Conservation (phyloP, 768 basidiomycete species). For the Tricholoma flavovirens region DNA sequence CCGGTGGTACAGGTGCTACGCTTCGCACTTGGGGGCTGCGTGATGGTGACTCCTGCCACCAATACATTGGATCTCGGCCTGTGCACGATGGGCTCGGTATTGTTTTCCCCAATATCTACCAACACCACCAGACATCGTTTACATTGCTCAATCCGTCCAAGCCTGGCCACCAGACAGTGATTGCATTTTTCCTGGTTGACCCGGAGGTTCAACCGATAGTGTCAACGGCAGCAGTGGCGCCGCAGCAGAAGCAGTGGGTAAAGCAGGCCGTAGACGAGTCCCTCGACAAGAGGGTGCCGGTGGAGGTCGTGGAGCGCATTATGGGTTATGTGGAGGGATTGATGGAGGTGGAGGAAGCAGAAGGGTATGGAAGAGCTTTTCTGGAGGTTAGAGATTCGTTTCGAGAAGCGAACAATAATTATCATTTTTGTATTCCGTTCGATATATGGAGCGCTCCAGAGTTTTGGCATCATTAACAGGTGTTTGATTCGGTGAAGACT, state of each 20-base stretch:
- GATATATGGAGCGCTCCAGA: conserved; percentile 36
- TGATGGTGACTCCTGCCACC: conserved; percentile 41
- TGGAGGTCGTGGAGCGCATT: conserved; percentile 40
- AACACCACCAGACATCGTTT: conserved; percentile 37
- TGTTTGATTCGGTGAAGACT: neutral
- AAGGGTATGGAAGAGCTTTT: conserved; percentile 25
- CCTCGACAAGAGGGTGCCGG: conserved; percentile 32
- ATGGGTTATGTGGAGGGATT: conserved; percentile 32
- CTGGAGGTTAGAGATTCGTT: conserved; percentile 30
- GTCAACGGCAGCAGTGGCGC: conserved; percentile 40
- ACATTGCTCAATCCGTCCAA: conserved; percentile 33
- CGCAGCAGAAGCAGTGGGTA: conserved; percentile 47
- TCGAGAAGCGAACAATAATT: conserved; percentile 33
- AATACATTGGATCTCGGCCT: conserved; percentile 37
- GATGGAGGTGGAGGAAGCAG: conserved; percentile 34
- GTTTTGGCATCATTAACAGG: neutral
- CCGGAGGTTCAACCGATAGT: conserved; percentile 35
- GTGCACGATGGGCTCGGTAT: conserved; percentile 33
- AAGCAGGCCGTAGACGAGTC: conserved; percentile 29
- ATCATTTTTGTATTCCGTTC: conserved; percentile 48
- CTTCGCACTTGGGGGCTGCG: conserved; percentile 45
- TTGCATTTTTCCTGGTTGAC: conserved; percentile 46
- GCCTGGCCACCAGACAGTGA: conserved; percentile 36
- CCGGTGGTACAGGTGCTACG: conserved; percentile 42
- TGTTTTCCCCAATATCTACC: conserved; percentile 55